Conservation (phyloP, 148 eudicot genomes). For the Rhododendron griersonianum region DNA sequence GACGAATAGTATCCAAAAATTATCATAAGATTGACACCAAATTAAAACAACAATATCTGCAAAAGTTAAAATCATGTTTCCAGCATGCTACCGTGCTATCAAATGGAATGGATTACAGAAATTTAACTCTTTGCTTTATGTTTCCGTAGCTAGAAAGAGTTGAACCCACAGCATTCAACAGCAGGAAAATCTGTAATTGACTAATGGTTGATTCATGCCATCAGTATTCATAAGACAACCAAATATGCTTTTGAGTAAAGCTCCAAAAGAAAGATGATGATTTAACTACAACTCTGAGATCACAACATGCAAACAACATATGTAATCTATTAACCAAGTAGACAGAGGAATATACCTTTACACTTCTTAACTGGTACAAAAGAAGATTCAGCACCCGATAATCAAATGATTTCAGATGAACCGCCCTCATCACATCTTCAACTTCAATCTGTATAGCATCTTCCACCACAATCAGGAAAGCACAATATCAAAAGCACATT, state of each 20-base stretch:
- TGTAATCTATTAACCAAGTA: not conserved
- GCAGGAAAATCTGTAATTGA: not conserved
- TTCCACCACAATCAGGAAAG: conserved; percentile 8
- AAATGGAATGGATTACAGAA: not conserved
- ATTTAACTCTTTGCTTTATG: not conserved
- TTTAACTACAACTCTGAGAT: not conserved
- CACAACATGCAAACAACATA: not conserved
- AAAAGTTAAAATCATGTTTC: not conserved
- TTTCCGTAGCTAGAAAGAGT: not conserved
- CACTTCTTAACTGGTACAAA: conserved; percentile 65
- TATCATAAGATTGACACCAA: not conserved
- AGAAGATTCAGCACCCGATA: conserved; percentile 89
- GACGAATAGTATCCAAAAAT: not conserved
- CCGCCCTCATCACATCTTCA: conserved; percentile 75
- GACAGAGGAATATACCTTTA: conserved; percentile 48
- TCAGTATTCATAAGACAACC: not conserved
- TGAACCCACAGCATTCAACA: not conserved
- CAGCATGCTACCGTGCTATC: not conserved
- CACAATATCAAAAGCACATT: not conserved
- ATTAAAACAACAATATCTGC: not conserved
- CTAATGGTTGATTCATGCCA: not conserved
- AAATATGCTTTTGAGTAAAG: not conserved
- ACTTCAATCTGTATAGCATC: conserved; percentile 42
- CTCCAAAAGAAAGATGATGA: not conserved
- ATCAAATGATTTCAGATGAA: conserved; percentile 90